Conservation (phyloP, 331 rosid species). For the Pyrus hybrid region DNA sequence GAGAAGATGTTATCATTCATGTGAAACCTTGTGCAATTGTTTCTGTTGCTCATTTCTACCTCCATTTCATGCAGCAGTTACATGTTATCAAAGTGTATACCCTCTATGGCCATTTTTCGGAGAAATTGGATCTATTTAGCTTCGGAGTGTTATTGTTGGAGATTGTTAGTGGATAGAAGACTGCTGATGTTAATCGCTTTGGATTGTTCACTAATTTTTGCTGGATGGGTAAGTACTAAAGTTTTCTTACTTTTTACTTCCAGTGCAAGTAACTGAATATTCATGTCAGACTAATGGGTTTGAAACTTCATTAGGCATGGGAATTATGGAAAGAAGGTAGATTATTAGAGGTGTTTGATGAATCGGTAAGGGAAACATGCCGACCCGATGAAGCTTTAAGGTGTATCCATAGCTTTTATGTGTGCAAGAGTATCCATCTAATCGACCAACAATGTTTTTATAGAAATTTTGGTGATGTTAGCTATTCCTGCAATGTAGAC, state of each 20-base stretch:
- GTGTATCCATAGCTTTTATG: not conserved
- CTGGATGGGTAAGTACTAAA: not conserved
- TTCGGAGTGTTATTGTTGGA: not conserved
- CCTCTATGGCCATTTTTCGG: not conserved
- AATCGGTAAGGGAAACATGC: not conserved
- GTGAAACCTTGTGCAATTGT: not conserved
- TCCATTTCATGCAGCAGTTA: not conserved
- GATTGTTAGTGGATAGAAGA: conserved; percentile 1
- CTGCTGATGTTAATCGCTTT: not conserved
- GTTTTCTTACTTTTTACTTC: not conserved
- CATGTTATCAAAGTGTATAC: conserved; percentile 13
- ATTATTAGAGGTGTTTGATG: not conserved
- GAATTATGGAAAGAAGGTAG: not conserved
- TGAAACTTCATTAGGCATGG: not conserved
- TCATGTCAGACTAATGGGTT: not conserved
- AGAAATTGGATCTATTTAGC: conserved; percentile 6
- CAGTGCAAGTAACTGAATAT: not conserved
- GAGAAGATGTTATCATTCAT: not conserved
- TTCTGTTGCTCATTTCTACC: not conserved
- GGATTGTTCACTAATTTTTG: not conserved
- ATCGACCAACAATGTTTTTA: not conserved
- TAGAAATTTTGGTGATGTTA: not conserved
- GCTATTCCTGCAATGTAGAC: not conserved
- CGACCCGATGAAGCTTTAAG: not conserved
- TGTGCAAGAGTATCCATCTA: not conserved